phyloP scores from a whole-genome alignment of 1,139 yeast species.

The Kodamaea alishanica region DNA sequence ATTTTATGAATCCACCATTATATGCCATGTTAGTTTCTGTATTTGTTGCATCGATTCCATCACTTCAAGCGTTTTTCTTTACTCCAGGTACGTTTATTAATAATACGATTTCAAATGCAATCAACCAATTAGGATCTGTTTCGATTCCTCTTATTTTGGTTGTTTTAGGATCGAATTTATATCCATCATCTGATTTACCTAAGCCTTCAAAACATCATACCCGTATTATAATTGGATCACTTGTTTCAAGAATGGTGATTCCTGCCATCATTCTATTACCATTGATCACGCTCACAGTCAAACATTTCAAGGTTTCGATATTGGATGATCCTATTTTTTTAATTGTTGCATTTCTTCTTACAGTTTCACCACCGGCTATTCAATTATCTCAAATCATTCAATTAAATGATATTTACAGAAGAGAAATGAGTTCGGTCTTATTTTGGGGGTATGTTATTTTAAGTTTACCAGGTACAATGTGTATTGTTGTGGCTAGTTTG shows the following conservation, averaged over 20 bases:
- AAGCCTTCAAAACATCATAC: conserved; percentile 58
- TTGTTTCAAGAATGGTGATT: conserved; percentile 71
- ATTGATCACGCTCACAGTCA: conserved; percentile 60
- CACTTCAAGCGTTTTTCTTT: conserved; percentile 63
- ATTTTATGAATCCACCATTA: conserved; percentile 89
- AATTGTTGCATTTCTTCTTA: conserved; percentile 69
- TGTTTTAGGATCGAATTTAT: conserved; percentile 72
- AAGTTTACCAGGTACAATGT: conserved; percentile 73
- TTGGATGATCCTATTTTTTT: conserved; percentile 81
- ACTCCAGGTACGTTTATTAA: conserved; percentile 57
- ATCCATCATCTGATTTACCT: conserved; percentile 63
- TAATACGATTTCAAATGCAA: conserved; percentile 72
- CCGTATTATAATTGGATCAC: conserved; percentile 61
- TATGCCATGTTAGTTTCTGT: conserved; percentile 88
- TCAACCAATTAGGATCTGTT: conserved; percentile 77
- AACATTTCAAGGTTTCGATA: conserved; percentile 62
- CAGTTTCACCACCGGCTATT: conserved; percentile 82
- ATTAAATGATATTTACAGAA: conserved; percentile 68
- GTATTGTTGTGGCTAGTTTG: conserved; percentile 65
- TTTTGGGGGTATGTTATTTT: conserved; percentile 82
- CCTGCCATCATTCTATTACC: conserved; percentile 71
- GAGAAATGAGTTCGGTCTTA: conserved; percentile 82
- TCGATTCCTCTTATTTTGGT: conserved; percentile 75
- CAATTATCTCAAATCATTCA: conserved; percentile 82
- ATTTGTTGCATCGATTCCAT: conserved; percentile 76